phyloP scores from a whole-genome alignment of 208 protist genomes.

The Lotmaria passim region DNA sequence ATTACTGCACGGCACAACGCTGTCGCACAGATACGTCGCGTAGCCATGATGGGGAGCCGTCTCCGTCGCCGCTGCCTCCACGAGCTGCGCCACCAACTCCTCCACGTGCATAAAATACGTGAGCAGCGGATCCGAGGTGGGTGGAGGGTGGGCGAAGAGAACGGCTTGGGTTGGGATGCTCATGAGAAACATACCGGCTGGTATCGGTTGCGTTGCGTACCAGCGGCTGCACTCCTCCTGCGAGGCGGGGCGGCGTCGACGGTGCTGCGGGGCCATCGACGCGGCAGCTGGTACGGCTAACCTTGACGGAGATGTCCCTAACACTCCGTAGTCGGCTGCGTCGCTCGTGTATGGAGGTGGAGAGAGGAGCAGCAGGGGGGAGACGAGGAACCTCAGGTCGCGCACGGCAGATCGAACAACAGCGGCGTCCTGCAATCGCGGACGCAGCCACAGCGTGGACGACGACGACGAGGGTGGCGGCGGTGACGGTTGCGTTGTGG shows the following conservation, averaged over 20 bases:
- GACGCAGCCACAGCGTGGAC: conserved; percentile 35
- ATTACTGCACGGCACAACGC: conserved; percentile 70
- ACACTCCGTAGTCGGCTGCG: not conserved
- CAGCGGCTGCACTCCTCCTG: conserved; percentile 55
- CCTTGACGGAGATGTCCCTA: too few relatives aligned
- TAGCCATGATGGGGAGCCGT: conserved; percentile 67
- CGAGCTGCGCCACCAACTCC: conserved; percentile 75
- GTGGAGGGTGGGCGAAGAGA: conserved; percentile 70
- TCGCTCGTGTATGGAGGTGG: conserved; percentile 13
- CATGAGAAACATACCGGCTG: conserved; percentile 78
- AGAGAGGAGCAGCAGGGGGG: conserved; percentile 70
- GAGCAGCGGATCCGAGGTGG: conserved; percentile 53
- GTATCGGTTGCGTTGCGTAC: conserved; percentile 61
- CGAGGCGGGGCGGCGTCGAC: conserved; percentile 12
- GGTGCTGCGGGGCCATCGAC: not conserved
- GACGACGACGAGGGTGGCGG: conserved; percentile 2
- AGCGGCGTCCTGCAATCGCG: conserved; percentile 47
- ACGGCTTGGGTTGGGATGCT: conserved; percentile 73
- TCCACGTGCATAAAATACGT: conserved; percentile 80
- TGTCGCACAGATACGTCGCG: conserved; percentile 72
- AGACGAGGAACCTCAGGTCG: conserved; percentile 57
- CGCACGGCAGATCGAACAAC: conserved; percentile 52
- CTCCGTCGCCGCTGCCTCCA: conserved; percentile 46
- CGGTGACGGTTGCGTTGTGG: not conserved
- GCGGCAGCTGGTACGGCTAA: not conserved